These are phyloP conservation scores for Pontederia paniculata DNA, from an alignment of 176 grass and related monocot genomes.

Conservation along the genomic window DNA sequence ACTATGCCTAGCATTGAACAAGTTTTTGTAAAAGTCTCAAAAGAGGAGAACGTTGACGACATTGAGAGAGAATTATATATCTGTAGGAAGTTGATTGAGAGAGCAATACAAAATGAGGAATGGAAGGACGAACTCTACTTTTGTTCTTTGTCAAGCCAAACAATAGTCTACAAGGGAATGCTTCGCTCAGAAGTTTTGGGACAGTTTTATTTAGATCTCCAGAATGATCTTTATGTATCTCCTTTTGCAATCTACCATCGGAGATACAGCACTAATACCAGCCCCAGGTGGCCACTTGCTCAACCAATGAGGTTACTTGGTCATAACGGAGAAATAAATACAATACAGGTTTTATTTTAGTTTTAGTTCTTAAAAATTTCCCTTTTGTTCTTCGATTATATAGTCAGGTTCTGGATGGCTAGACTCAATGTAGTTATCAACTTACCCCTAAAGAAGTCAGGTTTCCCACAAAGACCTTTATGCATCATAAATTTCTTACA, in stretches of 20 bases:
- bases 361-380: not conserved
- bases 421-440: too few relatives aligned
- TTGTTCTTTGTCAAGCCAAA: conserved; percentile 80
- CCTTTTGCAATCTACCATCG: conserved; percentile 97
- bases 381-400: conserved; percentile 11
- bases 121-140: conserved; percentile 95
- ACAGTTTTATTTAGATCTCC: conserved; percentile 90
- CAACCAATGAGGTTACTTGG: conserved; percentile 98
- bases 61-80: conserved; percentile 98
- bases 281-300: conserved; percentile 95
- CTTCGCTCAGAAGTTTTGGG: conserved; percentile 94
- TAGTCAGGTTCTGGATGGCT: too few relatives aligned
- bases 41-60: conserved; percentile 86
- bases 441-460: too few relatives aligned
- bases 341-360: conserved; percentile 69
- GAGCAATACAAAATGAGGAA: conserved; percentile 41
- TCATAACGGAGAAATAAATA: conserved; percentile 99
- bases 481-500: not conserved
- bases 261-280: conserved; percentile 98
- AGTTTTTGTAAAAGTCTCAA: conserved; percentile 76
- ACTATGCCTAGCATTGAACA: conserved; percentile 90
- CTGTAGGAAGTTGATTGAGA: conserved; percentile 85
- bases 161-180: conserved; percentile 98
- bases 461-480: too few relatives aligned
- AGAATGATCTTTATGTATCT: conserved; percentile 73